phyloP scores from a whole-genome alignment of 352 stramenopile species.

The Globisporangium echinulatum region DNA sequence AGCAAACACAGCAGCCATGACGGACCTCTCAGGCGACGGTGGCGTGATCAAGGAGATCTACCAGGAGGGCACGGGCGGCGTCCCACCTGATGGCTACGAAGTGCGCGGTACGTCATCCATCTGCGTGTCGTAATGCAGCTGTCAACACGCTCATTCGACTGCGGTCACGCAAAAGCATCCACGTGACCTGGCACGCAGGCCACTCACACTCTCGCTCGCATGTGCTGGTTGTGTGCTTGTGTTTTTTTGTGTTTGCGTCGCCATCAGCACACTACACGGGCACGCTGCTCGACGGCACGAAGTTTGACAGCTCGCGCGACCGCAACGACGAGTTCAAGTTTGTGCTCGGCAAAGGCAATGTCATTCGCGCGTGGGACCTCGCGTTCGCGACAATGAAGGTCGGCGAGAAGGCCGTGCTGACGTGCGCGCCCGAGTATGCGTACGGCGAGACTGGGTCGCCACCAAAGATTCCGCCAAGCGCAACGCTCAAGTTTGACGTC shows the following conservation, averaged over 20 bases:
- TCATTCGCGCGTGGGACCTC: slow-evolving; percentile 87
- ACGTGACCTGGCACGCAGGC: too few species aligned
- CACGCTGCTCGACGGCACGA: slow-evolving; percentile 90
- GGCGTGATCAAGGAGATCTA: slow-evolving; percentile 91
- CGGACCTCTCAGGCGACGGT: slow-evolving; percentile 84
- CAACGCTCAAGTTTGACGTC: slow-evolving; percentile 94
- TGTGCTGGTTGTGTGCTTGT: too few species aligned
- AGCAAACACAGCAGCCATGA: slow-evolving; percentile 19
- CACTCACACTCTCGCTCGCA: too few species aligned
- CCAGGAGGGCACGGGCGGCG: slow-evolving; percentile 81
- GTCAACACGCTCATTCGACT: neutral
- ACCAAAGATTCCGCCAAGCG: slow-evolving; percentile 93
- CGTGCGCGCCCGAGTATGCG: slow-evolving; percentile 90
- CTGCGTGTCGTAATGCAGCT: neutral
- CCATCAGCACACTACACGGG: slow-evolving; percentile 92
- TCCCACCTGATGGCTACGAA: slow-evolving; percentile 70
- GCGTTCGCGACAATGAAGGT: slow-evolving; percentile 93
- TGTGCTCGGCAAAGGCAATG: slow-evolving; percentile 81
- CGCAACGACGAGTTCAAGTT: slow-evolving; percentile 86
- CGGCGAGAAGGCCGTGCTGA: slow-evolving; percentile 92
- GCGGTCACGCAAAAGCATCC: neutral
- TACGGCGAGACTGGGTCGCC: slow-evolving; percentile 89
- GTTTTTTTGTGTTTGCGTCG: neutral
- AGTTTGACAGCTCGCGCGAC: slow-evolving; percentile 94
- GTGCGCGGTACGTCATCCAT: slow-evolving; percentile 37